A percentile compares a stretch with the other conserved stretches of the same genome.
These are phyloP conservation scores for Rhizopogon vinicolor DNA, from an alignment of 768 basidiomycete species.

Conservation along the genomic window DNA sequence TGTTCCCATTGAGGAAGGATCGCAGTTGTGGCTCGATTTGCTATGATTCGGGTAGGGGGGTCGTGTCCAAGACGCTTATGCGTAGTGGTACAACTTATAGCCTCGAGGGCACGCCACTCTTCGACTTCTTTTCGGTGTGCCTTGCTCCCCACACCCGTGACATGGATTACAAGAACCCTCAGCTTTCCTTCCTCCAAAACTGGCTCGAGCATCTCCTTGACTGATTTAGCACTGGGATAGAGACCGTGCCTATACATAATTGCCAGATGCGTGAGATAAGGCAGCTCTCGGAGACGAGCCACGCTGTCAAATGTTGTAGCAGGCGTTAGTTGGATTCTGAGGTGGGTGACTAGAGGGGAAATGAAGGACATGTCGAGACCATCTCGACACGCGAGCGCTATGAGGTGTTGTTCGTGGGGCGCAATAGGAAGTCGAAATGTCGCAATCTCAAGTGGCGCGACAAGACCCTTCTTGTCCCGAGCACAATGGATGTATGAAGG, in stretches of 20 bases:
- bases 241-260: slow-evolving; percentile 6
- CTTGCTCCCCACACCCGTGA: slow-evolving; percentile 4
- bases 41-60: not conserved
- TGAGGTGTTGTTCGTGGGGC: slow-evolving; percentile 29
- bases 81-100: not conserved
- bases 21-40: not conserved
- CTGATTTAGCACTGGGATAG: not conserved
- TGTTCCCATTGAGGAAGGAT: not conserved
- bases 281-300: slow-evolving; percentile 7
- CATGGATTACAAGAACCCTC: slow-evolving; percentile 7
- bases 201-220: slow-evolving; percentile 3
- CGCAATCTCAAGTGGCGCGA: not conserved
- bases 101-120: slow-evolving; percentile 1
- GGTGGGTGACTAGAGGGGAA: slow-evolving; percentile 25
- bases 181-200: slow-evolving; percentile 4
- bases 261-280: slow-evolving; percentile 13
- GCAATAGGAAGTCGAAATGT: slow-evolving; percentile 1
- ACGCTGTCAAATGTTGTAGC: slow-evolving; percentile 5
- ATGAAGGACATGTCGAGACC: slow-evolving; percentile 29
- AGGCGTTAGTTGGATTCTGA: slow-evolving; percentile 27
- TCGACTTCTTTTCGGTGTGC: slow-evolving; percentile 5
- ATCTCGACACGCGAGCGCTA: slow-evolving; percentile 30
- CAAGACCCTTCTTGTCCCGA: not conserved
- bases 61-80: not conserved
- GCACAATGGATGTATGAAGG: slow-evolving; percentile 17